Evolutionary conservation across 1,284 basidiomycete species (phyloP).

Genomic region (Ganoderma leucocontextum): DNA sequence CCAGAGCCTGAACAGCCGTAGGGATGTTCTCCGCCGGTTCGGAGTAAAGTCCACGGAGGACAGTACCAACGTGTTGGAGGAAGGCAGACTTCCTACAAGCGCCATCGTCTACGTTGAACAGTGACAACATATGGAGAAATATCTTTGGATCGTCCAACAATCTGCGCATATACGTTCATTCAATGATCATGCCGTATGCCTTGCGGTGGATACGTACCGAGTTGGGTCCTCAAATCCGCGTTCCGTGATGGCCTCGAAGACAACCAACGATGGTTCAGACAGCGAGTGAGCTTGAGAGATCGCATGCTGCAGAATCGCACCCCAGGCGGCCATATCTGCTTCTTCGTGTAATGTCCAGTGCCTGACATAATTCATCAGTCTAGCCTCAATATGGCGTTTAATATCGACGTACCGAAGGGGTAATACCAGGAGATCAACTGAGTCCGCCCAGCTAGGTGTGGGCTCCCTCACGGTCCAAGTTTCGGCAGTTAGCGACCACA

Average conservation of each 20-base stretch:
- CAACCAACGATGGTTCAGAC: background rate
- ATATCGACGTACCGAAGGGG: conserved; percentile 52
- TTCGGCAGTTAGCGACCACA: conserved; percentile 45
- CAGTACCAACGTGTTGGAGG: conserved; percentile 35
- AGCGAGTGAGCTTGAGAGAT: conserved; percentile 8
- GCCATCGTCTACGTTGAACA: background rate
- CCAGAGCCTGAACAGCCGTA: conserved; percentile 33
- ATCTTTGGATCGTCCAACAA: conserved; percentile 11
- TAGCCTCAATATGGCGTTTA: no score
- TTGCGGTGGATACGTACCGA: conserved; percentile 10
- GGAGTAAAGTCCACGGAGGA: conserved; percentile 48
- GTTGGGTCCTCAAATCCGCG: background rate
- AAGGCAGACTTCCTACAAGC: conserved; percentile 13
- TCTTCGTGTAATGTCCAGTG: conserved; percentile 25
- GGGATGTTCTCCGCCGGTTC: conserved; percentile 38
- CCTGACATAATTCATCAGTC: conserved; percentile 7
- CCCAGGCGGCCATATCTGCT: conserved; percentile 25
- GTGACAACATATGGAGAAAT: conserved; percentile 4
- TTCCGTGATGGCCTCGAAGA: conserved; percentile 23
- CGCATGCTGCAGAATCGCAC: conserved; percentile 17
- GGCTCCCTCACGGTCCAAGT: conserved; percentile 24
- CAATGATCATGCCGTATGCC: no score
- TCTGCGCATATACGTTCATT: conserved; percentile 3
- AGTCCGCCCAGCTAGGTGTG: conserved; percentile 44
- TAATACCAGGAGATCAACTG: conserved; percentile 52